Conservation (phyloP, 192 early-diverging fungal genomes). For the Coemansia biformis region DNA sequence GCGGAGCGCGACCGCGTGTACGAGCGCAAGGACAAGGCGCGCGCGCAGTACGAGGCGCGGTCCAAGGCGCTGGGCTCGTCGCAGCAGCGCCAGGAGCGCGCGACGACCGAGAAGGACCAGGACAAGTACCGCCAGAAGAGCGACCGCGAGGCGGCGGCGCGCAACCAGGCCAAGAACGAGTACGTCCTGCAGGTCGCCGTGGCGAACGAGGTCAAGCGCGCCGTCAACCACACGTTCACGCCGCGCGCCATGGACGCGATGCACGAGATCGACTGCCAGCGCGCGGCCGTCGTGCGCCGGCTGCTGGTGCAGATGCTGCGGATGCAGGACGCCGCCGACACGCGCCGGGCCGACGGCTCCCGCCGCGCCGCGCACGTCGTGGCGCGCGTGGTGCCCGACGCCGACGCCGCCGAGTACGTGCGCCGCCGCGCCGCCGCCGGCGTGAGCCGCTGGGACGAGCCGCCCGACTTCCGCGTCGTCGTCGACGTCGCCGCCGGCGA, state of each 20-base stretch:
- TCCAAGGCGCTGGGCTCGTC: slow-evolving; percentile 25
- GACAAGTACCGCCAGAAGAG: slow-evolving; percentile 29
- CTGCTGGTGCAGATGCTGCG: slow-evolving; percentile 33
- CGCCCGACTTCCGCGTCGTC: slow-evolving; percentile 41
- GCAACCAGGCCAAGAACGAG: slow-evolving; percentile 48
- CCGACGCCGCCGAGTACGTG: slow-evolving; percentile 29
- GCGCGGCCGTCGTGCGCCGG: slow-evolving; percentile 13
- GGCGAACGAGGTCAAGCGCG: slow-evolving; percentile 32
- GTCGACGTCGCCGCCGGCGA: slow-evolving; percentile 38
- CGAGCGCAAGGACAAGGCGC: slow-evolving; percentile 36
- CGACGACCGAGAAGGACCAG: slow-evolving; percentile 45
- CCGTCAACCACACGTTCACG: slow-evolving; percentile 27
- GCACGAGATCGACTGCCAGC: slow-evolving; percentile 32
- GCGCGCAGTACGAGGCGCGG: slow-evolving; percentile 23
- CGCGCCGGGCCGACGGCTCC: slow-evolving; percentile 8
- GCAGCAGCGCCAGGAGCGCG: slow-evolving; percentile 38
- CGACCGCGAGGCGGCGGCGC: slow-evolving; percentile 16
- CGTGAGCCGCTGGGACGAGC: slow-evolving; percentile 42
- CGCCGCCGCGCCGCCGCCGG: slow-evolving; percentile 24
- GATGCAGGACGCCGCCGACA: slow-evolving; percentile 29
- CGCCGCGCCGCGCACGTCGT: slow-evolving; percentile 19
- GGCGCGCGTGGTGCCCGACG: slow-evolving; percentile 14
- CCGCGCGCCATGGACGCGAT: slow-evolving; percentile 31
- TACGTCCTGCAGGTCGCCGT: slow-evolving; percentile 40
- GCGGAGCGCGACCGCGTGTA: slow-evolving; percentile 32